These are phyloP conservation scores for Microsporum canis DNA, from an alignment of 2,329 filamentous ascomycete genomes.

Conservation along the genomic window DNA sequence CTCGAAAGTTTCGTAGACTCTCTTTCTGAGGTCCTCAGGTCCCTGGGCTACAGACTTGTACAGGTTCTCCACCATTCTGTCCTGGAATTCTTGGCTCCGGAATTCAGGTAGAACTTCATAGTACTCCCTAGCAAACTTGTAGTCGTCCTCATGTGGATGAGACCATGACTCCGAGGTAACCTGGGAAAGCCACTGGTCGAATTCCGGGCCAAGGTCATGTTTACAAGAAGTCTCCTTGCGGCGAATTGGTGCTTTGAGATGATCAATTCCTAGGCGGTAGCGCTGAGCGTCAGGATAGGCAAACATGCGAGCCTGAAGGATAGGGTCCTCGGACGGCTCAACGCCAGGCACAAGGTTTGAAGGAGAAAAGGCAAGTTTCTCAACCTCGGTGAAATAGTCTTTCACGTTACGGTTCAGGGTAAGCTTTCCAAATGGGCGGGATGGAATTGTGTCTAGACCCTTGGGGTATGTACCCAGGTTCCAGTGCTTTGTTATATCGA, in stretches of 20 bases:
- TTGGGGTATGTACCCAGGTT: constrained; percentile 26
- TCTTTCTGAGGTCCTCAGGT: not conserved
- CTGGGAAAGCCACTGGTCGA: not conserved
- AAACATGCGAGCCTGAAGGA: constrained; percentile 51
- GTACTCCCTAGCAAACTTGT: constrained; percentile 4
- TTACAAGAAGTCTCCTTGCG: not conserved
- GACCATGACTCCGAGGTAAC: not conserved
- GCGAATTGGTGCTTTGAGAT: constrained; percentile 26
- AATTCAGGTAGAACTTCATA: constrained; percentile 7
- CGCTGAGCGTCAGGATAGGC: constrained; percentile 45
- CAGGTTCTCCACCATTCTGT: not conserved
- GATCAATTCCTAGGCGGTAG: constrained; percentile 32
- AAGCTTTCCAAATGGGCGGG: constrained; percentile 41
- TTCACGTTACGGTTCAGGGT: constrained; percentile 41
- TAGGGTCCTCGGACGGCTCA: constrained; percentile 51
- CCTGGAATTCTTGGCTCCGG: constrained; percentile 7
- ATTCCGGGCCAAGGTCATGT: not conserved
- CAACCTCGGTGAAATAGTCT: constrained; percentile 56
- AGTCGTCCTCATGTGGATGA: not conserved
- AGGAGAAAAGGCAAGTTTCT: constrained; percentile 56
- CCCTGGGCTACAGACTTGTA: not conserved
- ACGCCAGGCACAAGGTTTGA: constrained; percentile 54
- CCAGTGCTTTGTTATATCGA: constrained; percentile 49
- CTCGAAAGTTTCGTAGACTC: not conserved
- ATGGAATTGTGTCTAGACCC: constrained; percentile 31